These are phyloP conservation scores for barrel medic (Medicago truncatula) DNA, from an alignment of 306 rosid genomes.

Conservation along the genomic window DNA sequence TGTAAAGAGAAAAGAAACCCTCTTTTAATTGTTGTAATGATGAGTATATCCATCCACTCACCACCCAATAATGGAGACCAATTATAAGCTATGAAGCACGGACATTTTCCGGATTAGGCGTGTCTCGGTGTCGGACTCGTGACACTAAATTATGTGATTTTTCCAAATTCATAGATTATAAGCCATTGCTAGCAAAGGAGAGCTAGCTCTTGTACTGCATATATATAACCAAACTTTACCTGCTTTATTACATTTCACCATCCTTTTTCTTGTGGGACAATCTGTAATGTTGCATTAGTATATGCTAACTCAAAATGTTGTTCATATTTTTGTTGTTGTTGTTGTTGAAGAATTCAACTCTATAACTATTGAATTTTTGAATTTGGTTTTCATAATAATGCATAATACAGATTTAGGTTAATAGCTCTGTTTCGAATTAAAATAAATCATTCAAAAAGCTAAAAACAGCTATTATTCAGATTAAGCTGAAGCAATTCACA, in stretches of 20 bases:
- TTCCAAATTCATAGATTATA: no score
- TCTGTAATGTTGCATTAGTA: neutral
- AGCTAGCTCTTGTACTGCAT: neutral
- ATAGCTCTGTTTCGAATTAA: no score
- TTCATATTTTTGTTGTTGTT: neutral
- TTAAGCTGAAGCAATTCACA: neutral
- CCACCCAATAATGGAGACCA: slow-evolving; percentile 48
- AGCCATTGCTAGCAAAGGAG: slow-evolving; percentile 42
- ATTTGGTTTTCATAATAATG: no score
- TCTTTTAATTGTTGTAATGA: slow-evolving; percentile 63
- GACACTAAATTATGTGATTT: no score
- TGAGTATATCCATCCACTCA: slow-evolving; percentile 63
- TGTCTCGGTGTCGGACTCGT: no score
- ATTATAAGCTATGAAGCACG: no score
- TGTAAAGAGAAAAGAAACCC: slow-evolving; percentile 43
- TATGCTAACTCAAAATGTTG: neutral
- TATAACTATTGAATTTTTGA: no score
- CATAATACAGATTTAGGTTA: no score
- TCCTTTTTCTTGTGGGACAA: neutral
- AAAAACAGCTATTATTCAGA: neutral
- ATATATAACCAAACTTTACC: neutral
- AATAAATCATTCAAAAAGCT: neutral
- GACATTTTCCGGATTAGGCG: no score
- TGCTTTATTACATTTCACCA: neutral
- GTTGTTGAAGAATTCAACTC: no score